Conservation (phyloP, 192 early-diverging fungal species). For the Chytriomyces hyalinus region DNA sequence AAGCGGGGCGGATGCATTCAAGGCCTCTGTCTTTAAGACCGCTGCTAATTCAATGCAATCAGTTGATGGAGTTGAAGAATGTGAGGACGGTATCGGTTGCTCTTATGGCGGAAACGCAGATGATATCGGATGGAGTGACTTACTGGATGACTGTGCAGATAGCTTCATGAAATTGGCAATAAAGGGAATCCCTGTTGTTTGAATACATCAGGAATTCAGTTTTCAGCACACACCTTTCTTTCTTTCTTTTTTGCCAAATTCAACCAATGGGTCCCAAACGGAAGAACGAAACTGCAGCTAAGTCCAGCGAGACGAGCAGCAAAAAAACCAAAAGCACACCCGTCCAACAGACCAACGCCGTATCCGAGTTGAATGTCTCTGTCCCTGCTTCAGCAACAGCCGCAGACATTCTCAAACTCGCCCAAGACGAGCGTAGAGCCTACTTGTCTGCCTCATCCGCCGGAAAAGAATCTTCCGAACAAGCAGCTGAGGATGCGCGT, state of each 20-base stretch:
- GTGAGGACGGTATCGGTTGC: too few relatives aligned
- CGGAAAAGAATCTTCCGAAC: background rate
- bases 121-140: too few relatives aligned
- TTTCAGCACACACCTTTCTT: background rate
- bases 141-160: too few relatives aligned
- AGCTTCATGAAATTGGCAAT: too few relatives aligned
- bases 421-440: background rate
- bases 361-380: background rate
- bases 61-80: too few relatives aligned
- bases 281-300: background rate
- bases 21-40: too few relatives aligned
- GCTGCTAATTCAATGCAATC: too few relatives aligned
- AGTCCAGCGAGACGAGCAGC: background rate
- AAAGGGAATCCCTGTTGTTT: too few relatives aligned
- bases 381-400: slow-evolving; percentile 3
- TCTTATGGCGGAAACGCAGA: too few relatives aligned
- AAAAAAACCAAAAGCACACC: background rate
- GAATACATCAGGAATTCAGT: background rate
- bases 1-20: too few relatives aligned
- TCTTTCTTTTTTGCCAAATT: background rate
- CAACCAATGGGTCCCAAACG: background rate
- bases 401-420: background rate
- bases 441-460: background rate
- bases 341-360: background rate
- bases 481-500: slow-evolving; percentile 11